Percentiles rank a stretch among this genome's conserved stretches.
Evolutionary conservation across 2,329 filamentous ascomycete genomes (phyloP).

Genomic region (Chrysosporium keratinophilum): DNA sequence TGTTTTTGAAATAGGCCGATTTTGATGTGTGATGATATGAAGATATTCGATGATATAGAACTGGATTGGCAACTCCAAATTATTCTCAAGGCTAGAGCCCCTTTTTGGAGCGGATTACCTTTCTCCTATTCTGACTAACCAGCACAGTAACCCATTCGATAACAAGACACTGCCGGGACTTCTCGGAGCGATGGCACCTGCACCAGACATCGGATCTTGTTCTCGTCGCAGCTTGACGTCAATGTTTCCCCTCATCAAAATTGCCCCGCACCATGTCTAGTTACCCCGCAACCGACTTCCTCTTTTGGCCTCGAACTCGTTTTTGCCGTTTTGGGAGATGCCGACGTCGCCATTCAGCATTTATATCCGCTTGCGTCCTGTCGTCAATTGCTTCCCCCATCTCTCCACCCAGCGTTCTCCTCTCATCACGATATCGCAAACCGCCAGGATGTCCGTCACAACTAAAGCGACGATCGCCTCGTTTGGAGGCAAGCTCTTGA

Average conservation of each 20-base stretch:
- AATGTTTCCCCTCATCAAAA: conserved; percentile 1
- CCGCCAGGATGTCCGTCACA: conserved; percentile 63
- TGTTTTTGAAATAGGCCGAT: conserved; percentile 51
- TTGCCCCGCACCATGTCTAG: neutral
- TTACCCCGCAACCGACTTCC: neutral
- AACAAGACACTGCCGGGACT: too few relatives aligned
- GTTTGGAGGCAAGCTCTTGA: conserved; percentile 89
- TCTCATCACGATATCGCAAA: neutral
- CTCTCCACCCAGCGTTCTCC: too few relatives aligned
- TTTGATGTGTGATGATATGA: neutral
- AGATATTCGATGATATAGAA: neutral
- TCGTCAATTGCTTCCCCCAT: neutral
- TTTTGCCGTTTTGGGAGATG: conserved; percentile 2
- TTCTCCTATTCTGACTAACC: too few relatives aligned
- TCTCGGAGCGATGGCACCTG: too few relatives aligned
- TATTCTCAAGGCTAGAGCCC: too few relatives aligned
- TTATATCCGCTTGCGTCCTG: neutral
- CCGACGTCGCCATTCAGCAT: neutral
- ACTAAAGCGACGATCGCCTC: conserved; percentile 80
- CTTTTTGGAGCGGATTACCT: too few relatives aligned
- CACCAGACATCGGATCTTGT: too few relatives aligned
- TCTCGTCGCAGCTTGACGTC: too few relatives aligned
- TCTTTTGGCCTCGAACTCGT: too few relatives aligned
- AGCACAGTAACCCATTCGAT: too few relatives aligned
- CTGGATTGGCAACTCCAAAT: neutral